Percentiles rank a stretch among this genome's conserved stretches.
Conservation (phyloP, 208 protist species). For the Vickermania spadyakhi region DNA sequence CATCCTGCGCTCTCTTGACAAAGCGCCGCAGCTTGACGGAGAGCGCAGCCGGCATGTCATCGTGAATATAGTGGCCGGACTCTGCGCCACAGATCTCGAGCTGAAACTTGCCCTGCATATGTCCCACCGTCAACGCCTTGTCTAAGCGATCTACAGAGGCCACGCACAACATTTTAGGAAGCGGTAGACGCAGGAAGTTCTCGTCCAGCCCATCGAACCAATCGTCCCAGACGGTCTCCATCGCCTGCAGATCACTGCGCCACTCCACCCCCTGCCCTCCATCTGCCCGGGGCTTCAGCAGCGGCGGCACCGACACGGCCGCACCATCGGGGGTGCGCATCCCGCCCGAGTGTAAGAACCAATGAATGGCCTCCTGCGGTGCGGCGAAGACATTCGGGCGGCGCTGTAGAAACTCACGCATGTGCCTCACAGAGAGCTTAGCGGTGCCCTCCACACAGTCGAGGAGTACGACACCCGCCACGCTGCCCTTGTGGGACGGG, state of each 20-base stretch:
- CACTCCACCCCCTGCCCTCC: conserved; percentile 33
- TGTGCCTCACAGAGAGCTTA: conserved; percentile 63
- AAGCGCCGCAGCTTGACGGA: conserved; percentile 52
- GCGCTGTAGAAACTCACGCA: conserved; percentile 61
- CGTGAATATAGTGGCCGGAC: conserved; percentile 89
- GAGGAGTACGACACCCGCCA: conserved; percentile 68
- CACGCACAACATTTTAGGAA: conserved; percentile 83
- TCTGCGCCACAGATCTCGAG: conserved; percentile 75
- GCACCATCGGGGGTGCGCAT: conserved; percentile 60
- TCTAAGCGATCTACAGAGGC: conserved; percentile 84
- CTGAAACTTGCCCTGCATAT: conserved; percentile 95
- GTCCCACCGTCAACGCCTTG: conserved; percentile 79
- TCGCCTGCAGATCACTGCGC: conserved; percentile 60
- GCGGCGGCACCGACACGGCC: conserved; percentile 59
- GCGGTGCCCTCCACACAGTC: conserved; percentile 90
- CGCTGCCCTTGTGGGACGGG: conserved; percentile 12
- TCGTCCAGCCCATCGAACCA: conserved; percentile 88
- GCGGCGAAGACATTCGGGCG: conserved; percentile 55
- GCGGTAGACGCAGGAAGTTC: conserved; percentile 63
- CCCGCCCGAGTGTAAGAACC: conserved; percentile 68
- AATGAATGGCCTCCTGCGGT: conserved; percentile 56
- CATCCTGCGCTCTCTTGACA: conserved; percentile 24
- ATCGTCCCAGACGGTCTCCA: conserved; percentile 55
- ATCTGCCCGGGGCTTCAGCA: conserved; percentile 20
- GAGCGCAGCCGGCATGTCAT: conserved; percentile 65